A percentile compares a stretch with the other conserved stretches of the same genome.
phyloP scores from a whole-genome alignment of 192 early-diverging fungal genomes.

The Mortierella hygrophila region DNA sequence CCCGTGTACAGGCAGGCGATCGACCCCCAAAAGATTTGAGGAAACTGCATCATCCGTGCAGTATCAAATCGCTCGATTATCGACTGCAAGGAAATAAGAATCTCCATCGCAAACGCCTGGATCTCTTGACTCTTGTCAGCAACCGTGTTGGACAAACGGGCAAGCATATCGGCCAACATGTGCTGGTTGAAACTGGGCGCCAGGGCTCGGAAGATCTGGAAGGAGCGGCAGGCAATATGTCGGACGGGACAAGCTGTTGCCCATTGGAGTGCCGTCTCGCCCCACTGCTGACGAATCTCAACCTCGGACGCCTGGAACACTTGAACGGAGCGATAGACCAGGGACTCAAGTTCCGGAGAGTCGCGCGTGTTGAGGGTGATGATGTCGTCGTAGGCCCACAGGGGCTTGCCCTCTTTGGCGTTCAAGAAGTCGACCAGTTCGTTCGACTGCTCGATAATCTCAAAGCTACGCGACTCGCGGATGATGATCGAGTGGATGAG shows the following conservation, averaged over 20 bases:
- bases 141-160: constrained; percentile 81
- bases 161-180: constrained; percentile 84
- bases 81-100: constrained; percentile 74
- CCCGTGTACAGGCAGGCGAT: constrained; percentile 80
- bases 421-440: constrained; percentile 63
- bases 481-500: constrained; percentile 80
- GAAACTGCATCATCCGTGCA: constrained; percentile 71
- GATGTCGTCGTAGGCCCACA: constrained; percentile 89
- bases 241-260: constrained; percentile 86
- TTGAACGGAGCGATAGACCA: constrained; percentile 60
- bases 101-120: constrained; percentile 86
- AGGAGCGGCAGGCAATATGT: constrained; percentile 89
- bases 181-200: constrained; percentile 77
- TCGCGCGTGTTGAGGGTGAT: constrained; percentile 63
- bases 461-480: constrained; percentile 69
- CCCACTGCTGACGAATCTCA: constrained; percentile 78
- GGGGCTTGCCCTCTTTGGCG: constrained; percentile 77
- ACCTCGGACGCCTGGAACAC: constrained; percentile 63
- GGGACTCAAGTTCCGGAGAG: constrained; percentile 62
- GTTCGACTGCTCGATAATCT: constrained; percentile 57
- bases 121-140: constrained; percentile 81
- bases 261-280: constrained; percentile 84
- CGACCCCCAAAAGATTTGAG: constrained; percentile 86
- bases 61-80: constrained; percentile 70
- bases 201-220: constrained; percentile 84